These are phyloP conservation scores for Silybum marianum DNA, from an alignment of 129 eudicot species.

Conservation along the genomic window DNA sequence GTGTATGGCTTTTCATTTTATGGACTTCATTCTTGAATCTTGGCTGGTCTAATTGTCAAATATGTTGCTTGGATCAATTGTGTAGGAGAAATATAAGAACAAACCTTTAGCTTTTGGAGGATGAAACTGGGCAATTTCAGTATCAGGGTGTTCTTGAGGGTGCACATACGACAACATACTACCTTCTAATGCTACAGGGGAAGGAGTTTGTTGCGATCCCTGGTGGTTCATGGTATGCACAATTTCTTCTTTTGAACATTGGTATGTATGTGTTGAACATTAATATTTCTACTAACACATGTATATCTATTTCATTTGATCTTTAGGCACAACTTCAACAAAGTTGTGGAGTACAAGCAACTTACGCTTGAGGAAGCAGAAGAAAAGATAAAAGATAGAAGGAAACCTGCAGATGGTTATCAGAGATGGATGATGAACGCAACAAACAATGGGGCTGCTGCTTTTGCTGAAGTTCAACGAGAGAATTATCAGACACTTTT, in stretches of 20 bases:
- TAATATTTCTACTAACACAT: neutral
- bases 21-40: neutral
- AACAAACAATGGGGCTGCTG: slow-evolving; percentile 91
- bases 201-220: slow-evolving; percentile 98
- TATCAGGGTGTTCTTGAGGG: slow-evolving; percentile 94
- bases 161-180: slow-evolving; percentile 89
- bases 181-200: slow-evolving; percentile 92
- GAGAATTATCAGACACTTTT: too few species aligned
- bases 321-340: slow-evolving; percentile 87
- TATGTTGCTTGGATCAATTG: slow-evolving; percentile 16
- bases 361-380: slow-evolving; percentile 98
- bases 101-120: slow-evolving; percentile 96
- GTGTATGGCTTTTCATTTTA: slow-evolving; percentile 1
- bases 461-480: slow-evolving; percentile 87
- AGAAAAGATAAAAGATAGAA: slow-evolving; percentile 91
- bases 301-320: neutral
- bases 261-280: neutral
- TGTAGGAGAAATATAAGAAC: slow-evolving; percentile 93
- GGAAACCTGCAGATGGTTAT: slow-evolving; percentile 93
- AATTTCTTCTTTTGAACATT: neutral
- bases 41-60: slow-evolving; percentile 14
- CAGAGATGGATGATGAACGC: slow-evolving; percentile 99
- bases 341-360: slow-evolving; percentile 95
- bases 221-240: slow-evolving; percentile 86
- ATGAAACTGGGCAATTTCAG: slow-evolving; percentile 87